Conservation (phyloP, 2,329 filamentous ascomycete genomes). For the Mycosphaerella arachidis region DNA sequence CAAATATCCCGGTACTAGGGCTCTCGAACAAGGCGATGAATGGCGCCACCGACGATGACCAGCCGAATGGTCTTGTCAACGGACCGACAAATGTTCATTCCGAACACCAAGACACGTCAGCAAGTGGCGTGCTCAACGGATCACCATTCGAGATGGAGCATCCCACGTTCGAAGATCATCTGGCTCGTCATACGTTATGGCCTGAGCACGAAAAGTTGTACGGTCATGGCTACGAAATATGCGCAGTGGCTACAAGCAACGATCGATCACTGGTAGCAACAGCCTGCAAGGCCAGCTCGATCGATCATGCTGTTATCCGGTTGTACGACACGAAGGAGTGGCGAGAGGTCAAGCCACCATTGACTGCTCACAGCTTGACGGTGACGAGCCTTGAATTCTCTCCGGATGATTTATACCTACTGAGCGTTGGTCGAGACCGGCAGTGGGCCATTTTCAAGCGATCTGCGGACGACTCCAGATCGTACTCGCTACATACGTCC, state of each 20-base stretch:
- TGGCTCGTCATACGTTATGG: slow-evolving; percentile 88
- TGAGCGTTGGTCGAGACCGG: slow-evolving; percentile 86
- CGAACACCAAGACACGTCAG: slow-evolving; percentile 54
- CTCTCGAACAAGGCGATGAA: slow-evolving; percentile 88
- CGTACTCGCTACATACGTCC: slow-evolving; percentile 57
- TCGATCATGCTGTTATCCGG: slow-evolving; percentile 91
- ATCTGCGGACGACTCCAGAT: slow-evolving; percentile 33
- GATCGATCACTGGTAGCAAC: slow-evolving; percentile 76
- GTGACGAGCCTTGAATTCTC: slow-evolving; percentile 80
- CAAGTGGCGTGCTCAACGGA: slow-evolving; percentile 50
- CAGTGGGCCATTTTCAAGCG: slow-evolving; percentile 82
- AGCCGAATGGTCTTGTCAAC: slow-evolving; percentile 20
- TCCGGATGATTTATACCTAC: slow-evolving; percentile 63
- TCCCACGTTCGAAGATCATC: slow-evolving; percentile 83
- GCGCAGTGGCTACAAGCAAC: slow-evolving; percentile 72
- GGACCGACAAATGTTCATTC: slow-evolving; percentile 37
- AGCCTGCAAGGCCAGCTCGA: slow-evolving; percentile 84
- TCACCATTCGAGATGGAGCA: slow-evolving; percentile 62
- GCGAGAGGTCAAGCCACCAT: slow-evolving; percentile 78
- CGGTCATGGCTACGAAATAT: slow-evolving; percentile 96
- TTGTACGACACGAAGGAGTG: slow-evolving; percentile 82
- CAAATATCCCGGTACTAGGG: slow-evolving; percentile 90
- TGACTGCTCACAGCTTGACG: slow-evolving; percentile 82
- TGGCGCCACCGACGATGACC: slow-evolving; percentile 42
- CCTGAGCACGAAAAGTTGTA: slow-evolving; percentile 96